These are phyloP conservation scores for Suhomyces terraborum DNA, from an alignment of 1,139 yeast species.

Conservation along the genomic window DNA sequence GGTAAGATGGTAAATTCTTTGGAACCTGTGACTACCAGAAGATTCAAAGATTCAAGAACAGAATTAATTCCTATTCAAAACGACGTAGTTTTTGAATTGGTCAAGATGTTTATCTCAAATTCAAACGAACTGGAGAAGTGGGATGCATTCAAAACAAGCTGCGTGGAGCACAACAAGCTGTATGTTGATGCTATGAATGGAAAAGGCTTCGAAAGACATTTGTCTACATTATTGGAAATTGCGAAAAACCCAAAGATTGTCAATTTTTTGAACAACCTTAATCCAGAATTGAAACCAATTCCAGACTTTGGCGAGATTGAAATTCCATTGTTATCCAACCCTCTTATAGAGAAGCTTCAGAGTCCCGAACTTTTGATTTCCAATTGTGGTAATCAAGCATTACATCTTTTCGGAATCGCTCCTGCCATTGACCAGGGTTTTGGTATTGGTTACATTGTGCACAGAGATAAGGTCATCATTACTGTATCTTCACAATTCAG, in stretches of 20 bases:
- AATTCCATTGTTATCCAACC: conserved; percentile 61
- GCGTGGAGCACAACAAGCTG: conserved; percentile 52
- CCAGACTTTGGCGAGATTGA: conserved; percentile 20
- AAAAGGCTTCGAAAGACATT: conserved; percentile 69
- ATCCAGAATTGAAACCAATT: conserved; percentile 32
- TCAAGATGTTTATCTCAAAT: conserved; percentile 61
- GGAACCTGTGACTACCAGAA: conserved; percentile 75
- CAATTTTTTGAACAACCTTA: conserved; percentile 45
- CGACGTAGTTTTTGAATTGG: conserved; percentile 52
- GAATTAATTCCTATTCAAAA: conserved; percentile 68
- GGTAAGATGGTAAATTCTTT: conserved; percentile 67
- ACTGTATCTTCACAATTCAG: conserved; percentile 75
- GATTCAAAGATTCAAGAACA: conserved; percentile 66
- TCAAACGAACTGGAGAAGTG: conserved; percentile 50
- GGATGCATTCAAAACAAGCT: conserved; percentile 53
- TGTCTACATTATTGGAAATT: conserved; percentile 59
- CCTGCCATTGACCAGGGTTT: conserved; percentile 77
- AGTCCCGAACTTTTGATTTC: conserved; percentile 47
- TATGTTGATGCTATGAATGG: conserved; percentile 60
- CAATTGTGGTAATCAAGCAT: conserved; percentile 80
- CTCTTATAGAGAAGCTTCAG: conserved; percentile 44
- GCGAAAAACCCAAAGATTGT: conserved; percentile 34
- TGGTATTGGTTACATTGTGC: conserved; percentile 75
- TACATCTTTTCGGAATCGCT: conserved; percentile 71
- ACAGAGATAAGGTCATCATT: conserved; percentile 57